A percentile compares a stretch with the other conserved stretches of the same genome.
phyloP scores from a whole-genome alignment of 1,284 basidiomycete genomes.

The Ganoderma leucocontextum region DNA sequence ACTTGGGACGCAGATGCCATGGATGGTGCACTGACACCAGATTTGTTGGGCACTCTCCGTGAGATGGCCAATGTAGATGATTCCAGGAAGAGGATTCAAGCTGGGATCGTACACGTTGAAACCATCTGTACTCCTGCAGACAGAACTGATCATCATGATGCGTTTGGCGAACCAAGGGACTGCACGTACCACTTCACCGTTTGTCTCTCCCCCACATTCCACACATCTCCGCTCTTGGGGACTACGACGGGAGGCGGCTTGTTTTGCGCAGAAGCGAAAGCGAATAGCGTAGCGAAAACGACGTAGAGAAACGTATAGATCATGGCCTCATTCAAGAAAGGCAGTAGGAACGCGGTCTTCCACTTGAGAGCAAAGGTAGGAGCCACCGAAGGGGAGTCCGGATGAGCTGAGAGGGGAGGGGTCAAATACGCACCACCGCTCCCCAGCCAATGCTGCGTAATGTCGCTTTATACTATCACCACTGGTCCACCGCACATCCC shows the following conservation, averaged over 20 bases:
- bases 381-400: no score
- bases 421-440: not conserved
- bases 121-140: slow-evolving; percentile 1
- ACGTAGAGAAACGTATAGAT: not conserved
- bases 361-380: no score
- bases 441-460: not conserved
- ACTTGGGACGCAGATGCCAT: not conserved
- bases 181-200: not conserved
- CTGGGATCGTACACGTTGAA: slow-evolving; percentile 12
- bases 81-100: slow-evolving; percentile 8
- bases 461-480: not conserved
- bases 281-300: not conserved
- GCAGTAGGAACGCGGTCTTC: no score
- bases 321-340: not conserved
- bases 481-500: not conserved
- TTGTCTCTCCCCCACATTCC: not conserved
- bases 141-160: not conserved
- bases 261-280: not conserved
- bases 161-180: not conserved
- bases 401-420: not conserved
- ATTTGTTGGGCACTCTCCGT: not conserved
- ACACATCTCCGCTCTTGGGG: slow-evolving; percentile 1
- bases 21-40: not conserved
- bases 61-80: slow-evolving; percentile 5
- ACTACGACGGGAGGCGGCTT: not conserved